These are phyloP conservation scores for Penicillium sp. DNA, from an alignment of 2,329 filamentous ascomycete species.

Conservation along the genomic window DNA sequence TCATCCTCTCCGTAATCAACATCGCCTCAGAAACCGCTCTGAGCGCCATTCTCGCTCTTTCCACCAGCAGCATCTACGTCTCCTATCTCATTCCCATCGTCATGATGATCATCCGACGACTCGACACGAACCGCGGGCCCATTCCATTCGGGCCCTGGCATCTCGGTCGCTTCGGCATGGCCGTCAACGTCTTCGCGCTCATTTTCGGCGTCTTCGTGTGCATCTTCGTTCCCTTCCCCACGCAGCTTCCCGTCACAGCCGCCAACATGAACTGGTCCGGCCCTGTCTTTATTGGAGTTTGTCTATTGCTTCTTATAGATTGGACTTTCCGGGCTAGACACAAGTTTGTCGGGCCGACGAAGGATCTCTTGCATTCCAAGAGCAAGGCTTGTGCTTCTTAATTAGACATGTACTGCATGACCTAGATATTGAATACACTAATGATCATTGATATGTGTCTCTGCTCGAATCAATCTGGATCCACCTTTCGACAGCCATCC, in stretches of 20 bases:
- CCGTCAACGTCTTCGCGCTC: conserved; percentile 40
- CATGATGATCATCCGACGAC: conserved; percentile 36
- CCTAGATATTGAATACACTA: neutral
- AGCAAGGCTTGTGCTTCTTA: conserved; percentile 2
- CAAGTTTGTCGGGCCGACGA: conserved; percentile 11
- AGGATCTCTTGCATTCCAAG: conserved; percentile 7
- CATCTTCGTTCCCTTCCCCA: conserved; percentile 39
- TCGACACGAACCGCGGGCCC: conserved; percentile 22
- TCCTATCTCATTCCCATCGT: conserved; percentile 45
- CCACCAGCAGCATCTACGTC: conserved; percentile 39
- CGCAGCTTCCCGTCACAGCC: conserved; percentile 34
- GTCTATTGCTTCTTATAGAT: conserved; percentile 13
- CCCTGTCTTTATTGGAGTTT: conserved; percentile 32
- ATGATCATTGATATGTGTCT: neutral
- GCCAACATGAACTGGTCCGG: conserved; percentile 44
- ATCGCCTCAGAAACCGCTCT: conserved; percentile 44
- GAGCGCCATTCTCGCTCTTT: conserved; percentile 42
- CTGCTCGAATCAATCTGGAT: no score
- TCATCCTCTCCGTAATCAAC: conserved; percentile 42
- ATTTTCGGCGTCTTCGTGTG: conserved; percentile 35
- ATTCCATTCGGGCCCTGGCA: conserved; percentile 34
- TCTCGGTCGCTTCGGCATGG: conserved; percentile 27
- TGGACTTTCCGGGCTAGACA: conserved; percentile 16
- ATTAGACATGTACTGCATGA: neutral
- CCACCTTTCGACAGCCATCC: neutral